Evolutionary conservation across 108 stramenopile species (phyloP).

Genomic region (Pseudonitzschia multistriata): DNA sequence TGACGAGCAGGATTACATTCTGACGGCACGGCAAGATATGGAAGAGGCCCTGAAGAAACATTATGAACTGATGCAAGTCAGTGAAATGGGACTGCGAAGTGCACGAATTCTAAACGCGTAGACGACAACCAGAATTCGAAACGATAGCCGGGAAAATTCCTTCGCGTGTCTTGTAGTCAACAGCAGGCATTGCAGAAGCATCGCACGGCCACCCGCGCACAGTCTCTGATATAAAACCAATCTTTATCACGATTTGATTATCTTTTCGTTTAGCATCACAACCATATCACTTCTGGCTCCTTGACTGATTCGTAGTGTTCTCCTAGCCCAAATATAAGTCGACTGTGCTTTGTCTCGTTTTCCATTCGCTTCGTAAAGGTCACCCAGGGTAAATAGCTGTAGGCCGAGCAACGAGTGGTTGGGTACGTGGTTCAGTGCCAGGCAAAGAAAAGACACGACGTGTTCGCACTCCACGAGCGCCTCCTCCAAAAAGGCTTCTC

Average conservation of each 20-base stretch:
- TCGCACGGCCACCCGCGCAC: background rate
- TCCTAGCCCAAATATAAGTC: slow-evolving; percentile 22
- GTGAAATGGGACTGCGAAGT: slow-evolving; percentile 13
- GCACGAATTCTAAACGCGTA: slow-evolving; percentile 12
- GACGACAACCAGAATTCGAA: background rate
- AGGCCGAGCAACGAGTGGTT: slow-evolving; percentile 60
- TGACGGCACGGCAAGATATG: slow-evolving; percentile 48
- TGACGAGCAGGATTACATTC: slow-evolving; percentile 12
- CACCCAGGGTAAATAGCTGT: slow-evolving; percentile 65
- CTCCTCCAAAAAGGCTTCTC: background rate
- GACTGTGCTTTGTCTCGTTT: background rate
- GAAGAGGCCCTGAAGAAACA: slow-evolving; percentile 20
- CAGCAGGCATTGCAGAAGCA: too few species aligned
- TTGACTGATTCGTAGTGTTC: slow-evolving; percentile 19
- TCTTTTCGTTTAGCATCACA: slow-evolving; percentile 15
- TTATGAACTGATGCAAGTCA: slow-evolving; percentile 5
- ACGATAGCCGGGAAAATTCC: background rate
- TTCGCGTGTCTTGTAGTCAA: background rate
- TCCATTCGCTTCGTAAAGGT: slow-evolving; percentile 33
- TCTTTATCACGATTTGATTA: background rate
- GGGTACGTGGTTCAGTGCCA: slow-evolving; percentile 29
- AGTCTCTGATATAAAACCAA: background rate
- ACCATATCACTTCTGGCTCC: slow-evolving; percentile 24
- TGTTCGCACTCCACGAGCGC: slow-evolving; percentile 32
- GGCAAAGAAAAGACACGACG: slow-evolving; percentile 45